A percentile compares a stretch with the other conserved stretches of the same genome.
Conservation (phyloP, 192 early-diverging fungal species). For the Entrophospora sp. region DNA sequence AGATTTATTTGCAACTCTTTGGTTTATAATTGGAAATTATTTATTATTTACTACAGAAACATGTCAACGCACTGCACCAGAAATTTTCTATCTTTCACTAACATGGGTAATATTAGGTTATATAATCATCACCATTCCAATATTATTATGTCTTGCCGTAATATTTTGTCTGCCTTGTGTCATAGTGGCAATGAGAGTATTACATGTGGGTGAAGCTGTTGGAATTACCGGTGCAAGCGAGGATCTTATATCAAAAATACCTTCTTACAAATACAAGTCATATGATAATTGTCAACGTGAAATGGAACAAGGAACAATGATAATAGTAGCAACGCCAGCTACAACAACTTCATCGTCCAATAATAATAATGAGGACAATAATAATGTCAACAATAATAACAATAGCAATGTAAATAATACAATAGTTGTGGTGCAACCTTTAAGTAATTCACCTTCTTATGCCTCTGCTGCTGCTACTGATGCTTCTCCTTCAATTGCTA, state of each 20-base stretch:
- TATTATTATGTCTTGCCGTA: constrained; percentile 48
- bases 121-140: constrained; percentile 51
- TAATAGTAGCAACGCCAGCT: not conserved
- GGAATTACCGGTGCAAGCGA: constrained; percentile 57
- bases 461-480: too few relatives aligned
- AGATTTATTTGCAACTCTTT: constrained; percentile 48
- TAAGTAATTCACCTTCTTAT: too few relatives aligned
- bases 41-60: constrained; percentile 45
- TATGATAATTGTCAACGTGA: too few relatives aligned
- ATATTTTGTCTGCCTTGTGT: constrained; percentile 59
- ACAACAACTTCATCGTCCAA: not conserved
- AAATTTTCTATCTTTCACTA: constrained; percentile 51
- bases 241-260: constrained; percentile 59
- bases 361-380: too few relatives aligned
- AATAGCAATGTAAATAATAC: too few relatives aligned
- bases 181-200: constrained; percentile 48
- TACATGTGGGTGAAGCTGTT: constrained; percentile 44
- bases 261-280: constrained; percentile 51
- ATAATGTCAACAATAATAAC: not conserved
- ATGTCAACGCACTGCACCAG: constrained; percentile 41
- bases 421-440: too few relatives aligned
- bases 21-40: constrained; percentile 67
- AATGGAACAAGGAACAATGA: not conserved
- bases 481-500: too few relatives aligned
- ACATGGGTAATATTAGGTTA: constrained; percentile 63